These are phyloP conservation scores for Neoascochyta sp. DNA, from an alignment of 2,329 filamentous ascomycete genomes.

Conservation along the genomic window DNA sequence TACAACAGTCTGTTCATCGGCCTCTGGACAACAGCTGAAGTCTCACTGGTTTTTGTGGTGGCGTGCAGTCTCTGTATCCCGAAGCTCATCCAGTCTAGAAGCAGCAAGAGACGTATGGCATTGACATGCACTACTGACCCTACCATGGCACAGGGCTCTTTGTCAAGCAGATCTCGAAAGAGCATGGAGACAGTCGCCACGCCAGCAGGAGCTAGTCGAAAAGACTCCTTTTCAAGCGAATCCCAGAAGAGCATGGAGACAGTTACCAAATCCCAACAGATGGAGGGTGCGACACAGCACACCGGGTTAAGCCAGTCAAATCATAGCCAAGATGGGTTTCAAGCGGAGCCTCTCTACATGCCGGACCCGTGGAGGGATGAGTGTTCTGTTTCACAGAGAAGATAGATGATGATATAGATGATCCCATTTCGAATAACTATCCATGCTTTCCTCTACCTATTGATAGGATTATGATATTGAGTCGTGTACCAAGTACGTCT, in stretches of 20 bases:
- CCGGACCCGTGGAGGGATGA: conserved; percentile 1
- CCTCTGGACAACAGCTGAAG: conserved; percentile 25
- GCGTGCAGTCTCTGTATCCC: conserved; percentile 25
- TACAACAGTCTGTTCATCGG: conserved; percentile 26
- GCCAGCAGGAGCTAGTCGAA: too few relatives aligned
- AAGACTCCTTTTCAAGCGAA: conserved; percentile 7
- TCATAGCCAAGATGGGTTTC: conserved; percentile 2
- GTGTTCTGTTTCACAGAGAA: too few relatives aligned
- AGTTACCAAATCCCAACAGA: conserved; percentile 2
- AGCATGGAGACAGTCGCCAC: conserved; percentile 1
- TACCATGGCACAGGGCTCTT: too few relatives aligned
- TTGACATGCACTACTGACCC: conserved; percentile 20
- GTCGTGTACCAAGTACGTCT: too few relatives aligned
- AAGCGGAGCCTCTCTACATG: conserved; percentile 4
- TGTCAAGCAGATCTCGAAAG: conserved; percentile 6
- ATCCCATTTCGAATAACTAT: too few relatives aligned
- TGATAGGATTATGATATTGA: too few relatives aligned
- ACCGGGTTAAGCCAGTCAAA: background rate
- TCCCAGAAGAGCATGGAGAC: conserved; percentile 1
- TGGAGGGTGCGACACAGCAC: conserved; percentile 2
- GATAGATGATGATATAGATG: too few relatives aligned
- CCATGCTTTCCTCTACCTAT: too few relatives aligned
- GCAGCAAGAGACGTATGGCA: conserved; percentile 12
- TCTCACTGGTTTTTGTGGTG: conserved; percentile 26
- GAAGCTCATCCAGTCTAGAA: conserved; percentile 23